phyloP scores from a whole-genome alignment of 1,284 basidiomycete genomes.

The Ganoderma lingzhi region DNA sequence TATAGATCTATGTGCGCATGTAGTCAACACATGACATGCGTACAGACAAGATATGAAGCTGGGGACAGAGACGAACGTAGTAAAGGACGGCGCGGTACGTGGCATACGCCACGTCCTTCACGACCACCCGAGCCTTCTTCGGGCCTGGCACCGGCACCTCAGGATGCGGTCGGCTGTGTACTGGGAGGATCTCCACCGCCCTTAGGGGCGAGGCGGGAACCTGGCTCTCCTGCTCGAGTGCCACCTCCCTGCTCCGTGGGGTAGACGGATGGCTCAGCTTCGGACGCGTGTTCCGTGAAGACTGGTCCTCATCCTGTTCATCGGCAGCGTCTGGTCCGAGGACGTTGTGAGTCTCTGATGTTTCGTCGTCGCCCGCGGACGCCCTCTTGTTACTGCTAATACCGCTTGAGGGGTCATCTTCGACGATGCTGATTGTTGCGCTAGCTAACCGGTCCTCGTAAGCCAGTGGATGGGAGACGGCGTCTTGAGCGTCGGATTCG shows the following conservation, averaged over 20 bases:
- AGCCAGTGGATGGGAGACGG: background rate
- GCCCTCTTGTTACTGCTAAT: background rate
- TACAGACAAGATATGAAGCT: background rate
- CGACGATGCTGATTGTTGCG: background rate
- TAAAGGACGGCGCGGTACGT: conserved; percentile 88
- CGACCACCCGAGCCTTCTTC: conserved; percentile 67
- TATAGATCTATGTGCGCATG: conserved; percentile 69
- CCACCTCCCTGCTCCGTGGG: conserved; percentile 33
- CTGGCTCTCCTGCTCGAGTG: conserved; percentile 17
- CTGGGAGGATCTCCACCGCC: background rate
- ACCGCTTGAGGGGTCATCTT: background rate
- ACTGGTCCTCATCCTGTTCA: conserved; percentile 19
- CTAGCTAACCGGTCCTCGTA: conserved; percentile 3
- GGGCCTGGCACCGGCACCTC: conserved; percentile 42
- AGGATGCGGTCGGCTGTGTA: background rate
- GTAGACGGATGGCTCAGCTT: conserved; percentile 47
- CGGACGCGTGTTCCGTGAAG: conserved; percentile 40
- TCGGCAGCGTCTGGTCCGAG: conserved; percentile 11
- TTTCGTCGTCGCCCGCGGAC: conserved; percentile 14
- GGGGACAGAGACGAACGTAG: conserved; percentile 61
- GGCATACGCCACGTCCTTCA: conserved; percentile 82
- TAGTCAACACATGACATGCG: background rate
- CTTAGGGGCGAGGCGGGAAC: conserved; percentile 3
- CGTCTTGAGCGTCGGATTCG: conserved; percentile 1
- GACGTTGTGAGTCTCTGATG: conserved; percentile 13